Evolutionary conservation across 1,284 basidiomycete species (phyloP).

Genomic region (Boletus hoseneyae): DNA sequence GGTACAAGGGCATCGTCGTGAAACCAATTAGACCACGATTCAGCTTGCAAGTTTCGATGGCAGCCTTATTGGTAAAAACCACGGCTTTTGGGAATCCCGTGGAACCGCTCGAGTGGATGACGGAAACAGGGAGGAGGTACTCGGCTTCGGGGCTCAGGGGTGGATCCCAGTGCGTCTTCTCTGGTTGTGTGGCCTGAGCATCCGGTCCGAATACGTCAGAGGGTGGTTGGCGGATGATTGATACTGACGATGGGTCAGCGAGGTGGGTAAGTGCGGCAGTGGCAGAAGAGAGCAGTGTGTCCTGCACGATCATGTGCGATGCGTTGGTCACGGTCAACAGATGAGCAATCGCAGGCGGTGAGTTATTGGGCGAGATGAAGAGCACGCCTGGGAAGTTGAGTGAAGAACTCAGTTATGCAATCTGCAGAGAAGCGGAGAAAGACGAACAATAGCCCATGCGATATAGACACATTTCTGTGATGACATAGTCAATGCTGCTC

Average conservation of each 20-base stretch:
- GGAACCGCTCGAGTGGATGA: slow-evolving; percentile 63
- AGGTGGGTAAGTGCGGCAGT: slow-evolving; percentile 18
- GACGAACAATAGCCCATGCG: slow-evolving; percentile 34
- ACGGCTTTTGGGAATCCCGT: slow-evolving; percentile 48
- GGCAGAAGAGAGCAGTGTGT: slow-evolving; percentile 15
- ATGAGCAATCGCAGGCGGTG: slow-evolving; percentile 52
- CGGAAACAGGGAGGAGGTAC: slow-evolving; percentile 41
- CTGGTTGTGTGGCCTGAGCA: slow-evolving; percentile 31
- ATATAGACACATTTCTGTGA: slow-evolving; percentile 27
- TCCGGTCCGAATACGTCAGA: slow-evolving; percentile 15
- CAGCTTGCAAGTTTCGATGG: slow-evolving; percentile 36
- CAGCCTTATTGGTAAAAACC: slow-evolving; percentile 38
- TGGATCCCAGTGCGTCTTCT: slow-evolving; percentile 35
- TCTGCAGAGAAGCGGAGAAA: not conserved
- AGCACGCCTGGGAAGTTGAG: slow-evolving; percentile 28
- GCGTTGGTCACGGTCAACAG: slow-evolving; percentile 48
- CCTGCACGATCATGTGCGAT: slow-evolving; percentile 38
- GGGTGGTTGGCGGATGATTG: slow-evolving; percentile 23
- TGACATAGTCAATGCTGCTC: slow-evolving; percentile 29
- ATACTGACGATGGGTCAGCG: slow-evolving; percentile 19
- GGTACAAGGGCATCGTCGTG: slow-evolving; percentile 40
- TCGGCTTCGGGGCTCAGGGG: slow-evolving; percentile 48
- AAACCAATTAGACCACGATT: slow-evolving; percentile 47
- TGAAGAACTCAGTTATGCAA: not conserved
- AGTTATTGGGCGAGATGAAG: slow-evolving; percentile 56